phyloP scores from a whole-genome alignment of 345 rosid species.

The Psidium guajava region DNA sequence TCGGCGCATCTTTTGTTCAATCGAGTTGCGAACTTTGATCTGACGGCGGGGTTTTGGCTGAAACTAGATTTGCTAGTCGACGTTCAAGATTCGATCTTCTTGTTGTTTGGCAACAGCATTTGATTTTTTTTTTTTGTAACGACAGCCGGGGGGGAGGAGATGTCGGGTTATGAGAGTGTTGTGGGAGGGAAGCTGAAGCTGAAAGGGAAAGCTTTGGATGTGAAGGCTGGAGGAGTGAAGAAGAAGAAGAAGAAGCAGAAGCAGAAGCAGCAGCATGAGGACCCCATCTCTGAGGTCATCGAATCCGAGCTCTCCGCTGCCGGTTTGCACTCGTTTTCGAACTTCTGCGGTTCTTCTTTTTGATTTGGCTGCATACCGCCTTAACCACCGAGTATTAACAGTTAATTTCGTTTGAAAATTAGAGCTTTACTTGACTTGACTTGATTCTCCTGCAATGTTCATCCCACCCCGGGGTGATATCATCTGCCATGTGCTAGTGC shows the following conservation, averaged over 20 bases:
- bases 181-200: conserved; percentile 87
- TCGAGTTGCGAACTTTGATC: neutral
- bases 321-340: conserved; percentile 15
- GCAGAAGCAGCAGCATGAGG: conserved; percentile 32
- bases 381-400: neutral
- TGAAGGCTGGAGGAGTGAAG: conserved; percentile 75
- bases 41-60: neutral
- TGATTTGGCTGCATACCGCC: neutral
- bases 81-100: neutral
- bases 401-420: neutral
- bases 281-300: conserved; percentile 15
- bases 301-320: conserved; percentile 31
- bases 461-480: neutral
- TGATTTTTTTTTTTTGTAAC: neutral
- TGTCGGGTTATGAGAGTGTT: conserved; percentile 70
- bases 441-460: neutral
- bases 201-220: conserved; percentile 90
- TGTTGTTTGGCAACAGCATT: neutral
- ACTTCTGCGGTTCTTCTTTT: neutral
- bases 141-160: conserved; percentile 1
- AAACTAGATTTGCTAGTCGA: neutral
- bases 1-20: neutral
- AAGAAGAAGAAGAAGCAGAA: conserved; percentile 84
- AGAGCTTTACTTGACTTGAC: neutral
- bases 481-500: neutral